Percentiles rank a stretch among this genome's conserved stretches.
Conservation (phyloP, 495 filamentous ascomycete species). For the Pyrenopolyporus hunteri region DNA sequence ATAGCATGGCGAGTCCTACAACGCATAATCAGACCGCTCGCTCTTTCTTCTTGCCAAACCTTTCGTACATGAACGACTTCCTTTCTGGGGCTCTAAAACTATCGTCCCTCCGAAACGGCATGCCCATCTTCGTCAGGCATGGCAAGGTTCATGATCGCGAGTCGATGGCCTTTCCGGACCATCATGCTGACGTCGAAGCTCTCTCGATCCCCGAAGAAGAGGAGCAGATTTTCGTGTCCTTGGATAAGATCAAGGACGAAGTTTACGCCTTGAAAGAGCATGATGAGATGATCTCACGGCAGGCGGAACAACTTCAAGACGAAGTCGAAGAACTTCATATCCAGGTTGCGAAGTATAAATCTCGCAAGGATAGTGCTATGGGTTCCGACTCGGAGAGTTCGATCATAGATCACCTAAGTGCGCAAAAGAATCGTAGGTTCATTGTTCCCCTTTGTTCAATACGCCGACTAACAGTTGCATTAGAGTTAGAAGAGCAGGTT, state of each 20-base stretch:
- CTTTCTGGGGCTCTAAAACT: constrained; percentile 52
- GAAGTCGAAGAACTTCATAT: constrained; percentile 52
- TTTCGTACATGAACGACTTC: constrained; percentile 56
- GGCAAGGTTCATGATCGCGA: constrained; percentile 44
- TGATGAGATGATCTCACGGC: constrained; percentile 54
- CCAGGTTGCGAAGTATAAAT: constrained; percentile 49
- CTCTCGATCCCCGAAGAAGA: constrained; percentile 53
- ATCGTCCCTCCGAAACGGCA: constrained; percentile 52
- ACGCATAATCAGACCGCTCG: constrained; percentile 47
- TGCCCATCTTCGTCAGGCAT: constrained; percentile 53
- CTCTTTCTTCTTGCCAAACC: constrained; percentile 53
- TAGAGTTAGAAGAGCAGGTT: constrained; percentile 52
- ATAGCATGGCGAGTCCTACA: constrained; percentile 8
- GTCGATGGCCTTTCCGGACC: constrained; percentile 33
- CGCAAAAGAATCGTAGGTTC: constrained; percentile 41
- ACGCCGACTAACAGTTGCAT: not conserved
- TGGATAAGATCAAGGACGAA: constrained; percentile 62
- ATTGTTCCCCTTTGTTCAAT: not conserved
- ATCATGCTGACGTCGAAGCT: constrained; percentile 48
- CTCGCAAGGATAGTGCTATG: constrained; percentile 52
- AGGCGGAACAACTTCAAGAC: constrained; percentile 55
- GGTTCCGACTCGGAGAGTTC: constrained; percentile 54
- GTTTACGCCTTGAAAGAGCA: constrained; percentile 57
- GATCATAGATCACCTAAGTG: constrained; percentile 43
- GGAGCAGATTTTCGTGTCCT: constrained; percentile 56